phyloP scores from a whole-genome alignment of 208 protist genomes.

The Wallacemonas sp. region DNA sequence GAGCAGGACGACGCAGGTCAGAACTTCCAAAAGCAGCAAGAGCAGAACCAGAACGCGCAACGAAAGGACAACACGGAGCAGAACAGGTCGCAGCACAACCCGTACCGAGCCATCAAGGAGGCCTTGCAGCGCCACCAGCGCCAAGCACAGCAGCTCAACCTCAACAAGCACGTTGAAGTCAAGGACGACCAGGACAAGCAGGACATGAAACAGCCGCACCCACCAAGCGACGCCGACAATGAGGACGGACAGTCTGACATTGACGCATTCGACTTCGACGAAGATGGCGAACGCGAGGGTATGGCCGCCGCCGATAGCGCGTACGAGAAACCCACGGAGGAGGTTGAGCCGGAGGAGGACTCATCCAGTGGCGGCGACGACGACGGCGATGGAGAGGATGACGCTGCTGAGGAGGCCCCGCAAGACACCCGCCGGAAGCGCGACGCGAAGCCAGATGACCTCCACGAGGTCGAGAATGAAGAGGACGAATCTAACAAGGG shows the following conservation, averaged over 20 bases:
- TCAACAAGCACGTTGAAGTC: slow-evolving; percentile 73
- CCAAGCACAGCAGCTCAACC: slow-evolving; percentile 77
- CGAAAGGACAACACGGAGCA: slow-evolving; percentile 77
- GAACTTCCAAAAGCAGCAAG: slow-evolving; percentile 80
- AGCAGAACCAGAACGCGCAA: slow-evolving; percentile 66
- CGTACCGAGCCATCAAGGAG: slow-evolving; percentile 86
- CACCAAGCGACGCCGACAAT: slow-evolving; percentile 26
- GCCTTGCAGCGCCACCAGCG: slow-evolving; percentile 80
- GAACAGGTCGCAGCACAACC: slow-evolving; percentile 75
- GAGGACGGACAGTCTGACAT: slow-evolving; percentile 40
- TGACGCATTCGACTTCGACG: slow-evolving; percentile 61
- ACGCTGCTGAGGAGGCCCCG: slow-evolving; percentile 21
- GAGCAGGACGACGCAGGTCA: slow-evolving; percentile 78
- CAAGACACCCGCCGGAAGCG: slow-evolving; percentile 38
- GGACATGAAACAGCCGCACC: slow-evolving; percentile 33
- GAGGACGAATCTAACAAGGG: slow-evolving; percentile 31
- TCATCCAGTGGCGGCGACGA: slow-evolving; percentile 23
- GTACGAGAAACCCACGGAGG: slow-evolving; percentile 35
- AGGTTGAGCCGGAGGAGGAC: slow-evolving; percentile 30
- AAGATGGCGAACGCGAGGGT: slow-evolving; percentile 60
- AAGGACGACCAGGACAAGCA: slow-evolving; percentile 52
- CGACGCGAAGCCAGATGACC: slow-evolving; percentile 28
- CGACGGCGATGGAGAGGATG: slow-evolving; percentile 26
- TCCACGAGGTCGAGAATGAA: slow-evolving; percentile 44
- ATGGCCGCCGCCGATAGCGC: slow-evolving; percentile 59